These are phyloP conservation scores for Macroventuria anomochaeta DNA, from an alignment of 2,329 filamentous ascomycete species.

Conservation along the genomic window DNA sequence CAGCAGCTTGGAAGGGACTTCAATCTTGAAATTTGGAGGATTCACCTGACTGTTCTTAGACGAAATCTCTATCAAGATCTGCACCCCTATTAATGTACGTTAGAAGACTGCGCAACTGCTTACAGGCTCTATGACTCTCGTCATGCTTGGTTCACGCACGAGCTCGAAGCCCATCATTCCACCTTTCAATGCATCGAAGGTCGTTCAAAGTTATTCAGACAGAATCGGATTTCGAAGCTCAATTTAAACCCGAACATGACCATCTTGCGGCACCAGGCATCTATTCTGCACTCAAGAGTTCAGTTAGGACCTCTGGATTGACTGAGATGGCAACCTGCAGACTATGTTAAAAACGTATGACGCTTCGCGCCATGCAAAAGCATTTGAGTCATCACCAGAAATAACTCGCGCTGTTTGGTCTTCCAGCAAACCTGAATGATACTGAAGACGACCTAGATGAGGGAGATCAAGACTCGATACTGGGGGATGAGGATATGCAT, in stretches of 20 bases:
- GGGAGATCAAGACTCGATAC: not conserved
- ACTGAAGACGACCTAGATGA: constrained; percentile 21
- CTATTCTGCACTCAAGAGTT: not conserved
- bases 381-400: constrained; percentile 34
- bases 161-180: constrained; percentile 27
- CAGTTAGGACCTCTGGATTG: not conserved
- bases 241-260: not conserved
- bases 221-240: not conserved
- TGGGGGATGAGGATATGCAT: not conserved
- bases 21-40: not conserved
- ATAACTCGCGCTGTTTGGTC: constrained; percentile 33
- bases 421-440: constrained; percentile 24
- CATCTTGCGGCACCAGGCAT: not conserved
- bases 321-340: constrained; percentile 1
- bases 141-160: constrained; percentile 32
- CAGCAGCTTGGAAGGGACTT: constrained; percentile 30
- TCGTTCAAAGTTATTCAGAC: not conserved
- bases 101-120: constrained; percentile 25
- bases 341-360: constrained; percentile 22
- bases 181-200: constrained; percentile 28
- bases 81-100: constrained; percentile 35
- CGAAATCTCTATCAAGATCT: constrained; percentile 35
- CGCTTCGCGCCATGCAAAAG: constrained; percentile 19
- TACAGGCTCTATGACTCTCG: constrained; percentile 32
- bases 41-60: constrained; percentile 7